Base-by-base conservation (phyloP, 805 yeast genomes). In the Dipodascopsis uninucleata region DNA sequence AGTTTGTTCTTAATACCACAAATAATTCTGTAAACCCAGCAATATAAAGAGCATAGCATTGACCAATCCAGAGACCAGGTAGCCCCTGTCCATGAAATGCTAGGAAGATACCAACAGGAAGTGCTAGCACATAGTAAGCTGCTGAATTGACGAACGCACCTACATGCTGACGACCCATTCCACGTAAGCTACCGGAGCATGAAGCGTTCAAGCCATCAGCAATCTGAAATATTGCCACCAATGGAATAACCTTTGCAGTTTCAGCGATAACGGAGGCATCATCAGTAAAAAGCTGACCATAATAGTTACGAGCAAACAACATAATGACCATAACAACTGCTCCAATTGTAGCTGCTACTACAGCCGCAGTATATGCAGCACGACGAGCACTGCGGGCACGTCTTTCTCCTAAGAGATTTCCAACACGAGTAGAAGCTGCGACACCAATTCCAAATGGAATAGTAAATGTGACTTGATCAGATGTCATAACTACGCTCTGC, bases 31-130 rank as follows among this genome's bases (percentile, higher is more conserved):
- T 18, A 3, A 53, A 26, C 3, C 59, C 59, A 4, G 58, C 59
- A 21, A 55, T 37, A 37, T 47, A 47, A 26, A 51, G 36, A 38
- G 57, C 53, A 31, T 39, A 18, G 88, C 94, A 36, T 74, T 59
- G 6, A 83, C 88, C 51, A 80, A 77, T 49, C 95, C 95, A 85
- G 38, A 85, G 63, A 0, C 95, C 95, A 7, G 67, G 61, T 18
- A 85, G 64, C 34, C 74, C 71, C 52, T 75, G 58, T 18, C 70
- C 70, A 6, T 62, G 58, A 55, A 77, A 77, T 10, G 85, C 78
- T n/a, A 84, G 65, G 14, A 74, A 55, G 24, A 79, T 66, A 0
- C 86, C 83, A 28, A 80, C 53, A 0, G 94, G 94, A 31, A 84
- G 68, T 1, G 86, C 89, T 50, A 82, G 65, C 2, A 74, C 71